Conservation (phyloP, 768 basidiomycete genomes). For the Boletus reticulatus region DNA sequence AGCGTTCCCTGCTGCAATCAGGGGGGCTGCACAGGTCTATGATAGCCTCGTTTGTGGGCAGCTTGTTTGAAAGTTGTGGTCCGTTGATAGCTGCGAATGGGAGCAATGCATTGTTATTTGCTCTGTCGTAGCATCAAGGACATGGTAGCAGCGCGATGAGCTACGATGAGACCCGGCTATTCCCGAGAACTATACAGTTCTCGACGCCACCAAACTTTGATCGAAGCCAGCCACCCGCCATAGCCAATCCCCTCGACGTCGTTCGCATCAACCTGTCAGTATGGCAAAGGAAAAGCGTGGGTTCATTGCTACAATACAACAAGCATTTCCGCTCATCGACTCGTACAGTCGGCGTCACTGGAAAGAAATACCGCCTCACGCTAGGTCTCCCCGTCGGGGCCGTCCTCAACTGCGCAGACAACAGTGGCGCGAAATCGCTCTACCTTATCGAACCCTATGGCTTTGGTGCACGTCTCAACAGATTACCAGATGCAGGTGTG, state of each 20-base stretch:
- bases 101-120: background rate
- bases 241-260: background rate
- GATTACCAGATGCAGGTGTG: constrained; percentile 93
- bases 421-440: constrained; percentile 97
- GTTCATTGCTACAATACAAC: background rate
- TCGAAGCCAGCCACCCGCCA: background rate
- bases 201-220: constrained; percentile 23
- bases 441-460: constrained; percentile 95
- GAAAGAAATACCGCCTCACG: constrained; percentile 96
- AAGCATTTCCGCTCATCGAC: background rate
- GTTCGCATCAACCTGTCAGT: constrained; percentile 5
- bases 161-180: background rate
- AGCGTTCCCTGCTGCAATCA: too few species aligned
- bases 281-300: constrained; percentile 28
- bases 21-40: too few species aligned
- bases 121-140: constrained; percentile 1
- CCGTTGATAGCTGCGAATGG: background rate
- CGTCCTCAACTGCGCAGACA: constrained; percentile 97
- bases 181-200: constrained; percentile 19
- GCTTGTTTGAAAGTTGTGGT: too few species aligned
- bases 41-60: too few species aligned
- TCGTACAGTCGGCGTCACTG: constrained; percentile 58
- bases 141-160: constrained; percentile 10
- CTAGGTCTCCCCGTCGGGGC: constrained; percentile 93
- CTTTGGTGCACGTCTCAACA: constrained; percentile 94